Evolutionary conservation across 2,329 filamentous ascomycete species (phyloP).

Genomic region (Juglanconis juglandina): DNA sequence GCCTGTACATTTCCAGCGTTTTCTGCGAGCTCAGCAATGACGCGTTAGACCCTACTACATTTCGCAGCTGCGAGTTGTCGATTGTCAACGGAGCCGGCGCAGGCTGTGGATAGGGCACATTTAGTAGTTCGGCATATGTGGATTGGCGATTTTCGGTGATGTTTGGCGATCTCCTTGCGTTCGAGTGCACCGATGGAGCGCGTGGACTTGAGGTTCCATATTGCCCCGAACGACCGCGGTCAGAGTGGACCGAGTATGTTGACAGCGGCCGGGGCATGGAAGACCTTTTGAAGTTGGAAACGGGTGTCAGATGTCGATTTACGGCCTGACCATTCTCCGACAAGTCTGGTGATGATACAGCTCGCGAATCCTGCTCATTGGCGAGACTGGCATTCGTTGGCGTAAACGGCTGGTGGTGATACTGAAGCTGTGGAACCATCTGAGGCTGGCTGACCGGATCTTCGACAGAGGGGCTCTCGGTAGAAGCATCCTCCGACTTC

Average conservation of each 20-base stretch:
- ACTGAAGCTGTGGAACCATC: slow-evolving; percentile 57
- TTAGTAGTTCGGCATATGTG: slow-evolving; percentile 59
- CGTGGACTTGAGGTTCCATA: slow-evolving; percentile 41
- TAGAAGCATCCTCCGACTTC: slow-evolving; percentile 41
- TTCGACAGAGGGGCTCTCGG: slow-evolving; percentile 49
- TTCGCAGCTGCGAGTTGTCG: slow-evolving; percentile 78
- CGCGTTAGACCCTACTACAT: slow-evolving; percentile 80
- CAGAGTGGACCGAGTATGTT: slow-evolving; percentile 71
- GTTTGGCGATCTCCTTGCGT: slow-evolving; percentile 44
- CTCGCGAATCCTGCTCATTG: slow-evolving; percentile 38
- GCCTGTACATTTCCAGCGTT: slow-evolving; percentile 95
- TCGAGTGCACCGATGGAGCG: slow-evolving; percentile 46
- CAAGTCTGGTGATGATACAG: slow-evolving; percentile 50
- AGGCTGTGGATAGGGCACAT: slow-evolving; percentile 76
- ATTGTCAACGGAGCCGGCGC: slow-evolving; percentile 63
- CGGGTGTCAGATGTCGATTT: slow-evolving; percentile 62
- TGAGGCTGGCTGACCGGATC: slow-evolving; percentile 38
- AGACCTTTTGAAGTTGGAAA: slow-evolving; percentile 50
- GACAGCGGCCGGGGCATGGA: slow-evolving; percentile 69
- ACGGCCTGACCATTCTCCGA: slow-evolving; percentile 48
- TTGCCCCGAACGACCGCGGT: slow-evolving; percentile 61
- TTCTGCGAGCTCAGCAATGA: slow-evolving; percentile 88
- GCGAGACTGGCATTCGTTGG: slow-evolving; percentile 39
- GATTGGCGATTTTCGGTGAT: slow-evolving; percentile 43
- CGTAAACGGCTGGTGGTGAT: slow-evolving; percentile 52